A percentile compares a stretch with the other conserved stretches of the same genome.
These are phyloP conservation scores for Quercus tomentella DNA, from an alignment of 331 rosid species.

Conservation along the genomic window DNA sequence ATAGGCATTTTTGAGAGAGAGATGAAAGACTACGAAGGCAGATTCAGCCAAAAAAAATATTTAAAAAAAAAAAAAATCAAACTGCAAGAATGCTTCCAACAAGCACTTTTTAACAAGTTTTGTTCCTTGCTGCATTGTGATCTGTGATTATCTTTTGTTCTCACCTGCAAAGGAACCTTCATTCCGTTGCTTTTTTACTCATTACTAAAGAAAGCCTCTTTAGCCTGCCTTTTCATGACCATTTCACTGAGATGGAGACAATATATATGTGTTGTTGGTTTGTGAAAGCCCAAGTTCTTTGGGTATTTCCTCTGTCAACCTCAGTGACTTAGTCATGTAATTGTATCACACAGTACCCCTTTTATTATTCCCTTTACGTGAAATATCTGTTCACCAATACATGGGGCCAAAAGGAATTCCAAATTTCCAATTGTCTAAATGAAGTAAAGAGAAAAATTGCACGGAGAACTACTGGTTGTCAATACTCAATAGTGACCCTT, in stretches of 20 bases:
- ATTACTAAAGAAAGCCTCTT: neutral
- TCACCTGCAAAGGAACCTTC: slow-evolving; percentile 38
- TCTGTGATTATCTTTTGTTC: slow-evolving; percentile 15
- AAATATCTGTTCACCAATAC: neutral
- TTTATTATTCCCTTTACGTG: slow-evolving; percentile 20
- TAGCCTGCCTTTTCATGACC: neutral
- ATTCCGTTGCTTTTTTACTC: slow-evolving; percentile 16
- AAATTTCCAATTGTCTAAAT: neutral
- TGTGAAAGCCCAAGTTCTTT: slow-evolving; percentile 5
- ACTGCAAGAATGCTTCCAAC: slow-evolving; percentile 5
- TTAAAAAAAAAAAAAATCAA: neutral
- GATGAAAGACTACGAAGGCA: neutral
- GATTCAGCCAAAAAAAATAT: no score
- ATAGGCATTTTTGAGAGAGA: neutral
- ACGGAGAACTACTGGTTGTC: neutral
- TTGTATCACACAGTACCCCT: neutral
- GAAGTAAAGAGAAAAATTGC: neutral
- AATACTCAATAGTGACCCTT: neutral
- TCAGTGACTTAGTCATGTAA: slow-evolving; percentile 5
- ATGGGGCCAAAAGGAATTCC: slow-evolving; percentile 14
- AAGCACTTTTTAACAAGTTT: slow-evolving; percentile 18
- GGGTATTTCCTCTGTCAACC: slow-evolving; percentile 44
- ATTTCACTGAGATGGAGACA: slow-evolving; percentile 20
- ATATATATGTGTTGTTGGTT: neutral
- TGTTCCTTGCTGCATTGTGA: slow-evolving; percentile 1